phyloP scores from a whole-genome alignment of 2,329 filamentous ascomycete species.

The Fusarium papillatum region DNA sequence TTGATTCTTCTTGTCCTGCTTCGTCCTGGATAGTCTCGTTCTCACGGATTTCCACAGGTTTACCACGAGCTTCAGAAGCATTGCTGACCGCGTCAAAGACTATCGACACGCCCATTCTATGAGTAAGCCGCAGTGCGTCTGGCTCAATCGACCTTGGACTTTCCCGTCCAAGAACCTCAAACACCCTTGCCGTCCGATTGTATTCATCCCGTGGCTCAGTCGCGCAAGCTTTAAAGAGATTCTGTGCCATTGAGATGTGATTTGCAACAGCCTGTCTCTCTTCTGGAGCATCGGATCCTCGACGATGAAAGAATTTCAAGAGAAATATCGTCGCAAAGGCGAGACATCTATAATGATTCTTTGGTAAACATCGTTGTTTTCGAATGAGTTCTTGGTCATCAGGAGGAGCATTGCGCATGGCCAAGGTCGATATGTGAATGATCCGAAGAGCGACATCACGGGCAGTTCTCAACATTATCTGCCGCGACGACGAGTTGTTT shows the following conservation, averaged over 20 bases:
- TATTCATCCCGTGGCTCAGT: conserved; percentile 27
- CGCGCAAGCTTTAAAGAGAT: conserved; percentile 15
- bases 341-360: conserved; percentile 30
- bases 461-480: conserved; percentile 23
- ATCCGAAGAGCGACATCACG: conserved; percentile 21
- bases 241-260: conserved; percentile 26
- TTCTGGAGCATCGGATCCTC: background rate
- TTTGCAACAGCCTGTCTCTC: conserved; percentile 26
- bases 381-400: background rate
- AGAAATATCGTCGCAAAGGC: conserved; percentile 34
- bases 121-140: conserved; percentile 10
- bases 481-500: conserved; percentile 9
- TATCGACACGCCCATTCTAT: conserved; percentile 32
- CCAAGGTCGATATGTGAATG: conserved; percentile 20
- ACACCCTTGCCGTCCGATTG: conserved; percentile 10
- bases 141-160: background rate
- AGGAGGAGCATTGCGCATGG: background rate
- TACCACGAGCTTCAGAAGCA: conserved; percentile 24
- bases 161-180: conserved; percentile 24
- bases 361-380: conserved; percentile 23
- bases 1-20: background rate
- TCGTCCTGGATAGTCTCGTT: background rate
- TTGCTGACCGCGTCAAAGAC: conserved; percentile 26
- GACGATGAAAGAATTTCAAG: conserved; percentile 31
- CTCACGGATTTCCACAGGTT: conserved; percentile 13